Percentiles rank a stretch among this genome's conserved stretches.
phyloP scores from a whole-genome alignment of 805 yeast species.

The Pichia occidentalis region DNA sequence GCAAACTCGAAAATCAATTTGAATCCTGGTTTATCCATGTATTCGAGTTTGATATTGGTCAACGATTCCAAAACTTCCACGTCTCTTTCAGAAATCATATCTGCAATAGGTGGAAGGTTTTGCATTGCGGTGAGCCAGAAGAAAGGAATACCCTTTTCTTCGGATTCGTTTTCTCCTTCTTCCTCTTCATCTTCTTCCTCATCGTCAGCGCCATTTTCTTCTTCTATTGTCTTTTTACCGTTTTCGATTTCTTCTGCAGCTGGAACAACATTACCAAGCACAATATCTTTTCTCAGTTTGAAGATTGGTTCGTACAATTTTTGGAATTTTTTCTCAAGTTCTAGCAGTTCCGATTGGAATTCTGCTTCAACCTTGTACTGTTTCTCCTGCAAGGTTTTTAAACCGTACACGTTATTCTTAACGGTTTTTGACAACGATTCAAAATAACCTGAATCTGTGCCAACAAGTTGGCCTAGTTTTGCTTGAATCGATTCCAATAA shows the following conservation, averaged over 20 bases:
- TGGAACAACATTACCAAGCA: conserved; percentile 72
- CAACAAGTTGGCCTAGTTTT: conserved; percentile 75
- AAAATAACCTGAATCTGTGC: conserved; percentile 81
- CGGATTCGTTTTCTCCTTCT: conserved; percentile 33
- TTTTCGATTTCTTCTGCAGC: conserved; percentile 66
- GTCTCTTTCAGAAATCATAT: conserved; percentile 85
- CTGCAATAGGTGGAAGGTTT: conserved; percentile 73
- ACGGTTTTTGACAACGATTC: conserved; percentile 66
- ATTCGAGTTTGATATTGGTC: conserved; percentile 67
- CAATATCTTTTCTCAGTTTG: conserved; percentile 62
- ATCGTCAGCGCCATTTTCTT: conserved; percentile 28
- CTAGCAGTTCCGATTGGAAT: conserved; percentile 83
- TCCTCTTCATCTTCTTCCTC: conserved; percentile 35
- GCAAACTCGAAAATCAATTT: conserved; percentile 76
- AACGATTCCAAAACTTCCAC: conserved; percentile 70
- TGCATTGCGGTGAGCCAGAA: conserved; percentile 97
- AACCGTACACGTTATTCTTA: conserved; percentile 69
- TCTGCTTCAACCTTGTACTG: conserved; percentile 83
- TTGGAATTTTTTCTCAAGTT: conserved; percentile 75
- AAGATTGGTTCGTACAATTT: conserved; percentile 70
- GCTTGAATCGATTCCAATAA: conserved; percentile 85
- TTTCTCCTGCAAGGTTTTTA: conserved; percentile 73
- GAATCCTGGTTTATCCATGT: conserved; percentile 83
- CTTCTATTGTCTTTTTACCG: conserved; percentile 67
- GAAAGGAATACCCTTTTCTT: conserved; percentile 70